Evolutionary conservation across 2,329 filamentous ascomycete species (phyloP).

Genomic region (Arthrinium phaeospermum): DNA sequence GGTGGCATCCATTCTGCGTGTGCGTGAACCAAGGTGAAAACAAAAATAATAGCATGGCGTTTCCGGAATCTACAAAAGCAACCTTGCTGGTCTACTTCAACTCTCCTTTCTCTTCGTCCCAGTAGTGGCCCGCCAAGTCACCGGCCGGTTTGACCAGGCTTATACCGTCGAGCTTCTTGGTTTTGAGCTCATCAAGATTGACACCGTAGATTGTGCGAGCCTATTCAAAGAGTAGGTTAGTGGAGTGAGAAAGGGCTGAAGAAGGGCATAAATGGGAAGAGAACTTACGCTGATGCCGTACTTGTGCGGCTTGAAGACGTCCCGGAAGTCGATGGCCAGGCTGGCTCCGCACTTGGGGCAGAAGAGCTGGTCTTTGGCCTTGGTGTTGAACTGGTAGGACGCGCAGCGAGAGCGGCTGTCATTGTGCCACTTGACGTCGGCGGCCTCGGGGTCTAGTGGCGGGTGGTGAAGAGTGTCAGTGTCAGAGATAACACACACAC

Average conservation of each 20-base stretch:
- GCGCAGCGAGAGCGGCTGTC: constrained; percentile 42
- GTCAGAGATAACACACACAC: not conserved
- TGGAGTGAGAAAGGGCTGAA: not conserved
- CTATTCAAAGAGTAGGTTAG: constrained; percentile 31
- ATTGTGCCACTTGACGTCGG: constrained; percentile 50
- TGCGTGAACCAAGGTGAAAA: not conserved
- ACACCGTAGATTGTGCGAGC: constrained; percentile 48
- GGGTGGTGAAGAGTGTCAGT: not conserved
- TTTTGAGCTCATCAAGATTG: constrained; percentile 45
- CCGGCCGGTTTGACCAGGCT: constrained; percentile 39
- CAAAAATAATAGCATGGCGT: constrained; percentile 10
- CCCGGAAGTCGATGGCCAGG: constrained; percentile 53
- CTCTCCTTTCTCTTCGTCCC: constrained; percentile 39
- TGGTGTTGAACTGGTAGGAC: constrained; percentile 53
- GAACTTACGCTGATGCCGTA: constrained; percentile 53
- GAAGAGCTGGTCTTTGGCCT: constrained; percentile 54
- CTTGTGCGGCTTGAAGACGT: constrained; percentile 31
- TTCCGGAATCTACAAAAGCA: constrained; percentile 10
- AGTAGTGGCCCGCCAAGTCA: constrained; percentile 46
- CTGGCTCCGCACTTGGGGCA: constrained; percentile 53
- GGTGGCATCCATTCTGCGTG: not conserved
- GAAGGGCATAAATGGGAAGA: not conserved
- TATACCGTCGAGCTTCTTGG: constrained; percentile 44
- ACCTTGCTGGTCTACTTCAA: constrained; percentile 29
- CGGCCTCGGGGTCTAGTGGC: constrained; percentile 43